phyloP scores from a whole-genome alignment of 768 basidiomycete genomes.

The Trametes meyenii region DNA sequence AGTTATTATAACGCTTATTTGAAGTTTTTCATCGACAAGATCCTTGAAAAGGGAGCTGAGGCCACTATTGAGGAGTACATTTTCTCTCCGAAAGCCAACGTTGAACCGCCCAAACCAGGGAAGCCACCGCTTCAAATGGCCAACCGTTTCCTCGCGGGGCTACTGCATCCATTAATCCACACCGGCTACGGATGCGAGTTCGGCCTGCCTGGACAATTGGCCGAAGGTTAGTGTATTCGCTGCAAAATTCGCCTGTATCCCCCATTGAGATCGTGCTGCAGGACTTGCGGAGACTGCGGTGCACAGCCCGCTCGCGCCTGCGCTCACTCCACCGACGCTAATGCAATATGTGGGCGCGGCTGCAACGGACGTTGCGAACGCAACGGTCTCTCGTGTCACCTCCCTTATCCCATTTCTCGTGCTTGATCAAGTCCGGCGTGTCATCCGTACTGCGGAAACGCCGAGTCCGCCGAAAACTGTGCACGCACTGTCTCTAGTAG shows the following conservation, averaged over 20 bases:
- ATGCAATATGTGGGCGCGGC: slow-evolving; percentile 43
- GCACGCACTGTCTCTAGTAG: slow-evolving; percentile 22
- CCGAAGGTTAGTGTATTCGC: slow-evolving; percentile 49
- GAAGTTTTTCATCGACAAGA: slow-evolving; percentile 49
- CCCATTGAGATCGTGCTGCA: background rate
- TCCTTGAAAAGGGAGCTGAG: slow-evolving; percentile 45
- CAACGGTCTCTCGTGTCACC: slow-evolving; percentile 8
- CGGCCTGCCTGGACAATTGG: slow-evolving; percentile 54
- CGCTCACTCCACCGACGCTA: slow-evolving; percentile 14
- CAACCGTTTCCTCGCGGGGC: slow-evolving; percentile 53
- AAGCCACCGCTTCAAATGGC: slow-evolving; percentile 54
- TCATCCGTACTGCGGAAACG: background rate
- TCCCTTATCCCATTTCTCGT: slow-evolving; percentile 14
- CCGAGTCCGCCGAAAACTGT: background rate
- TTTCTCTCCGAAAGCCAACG: slow-evolving; percentile 43
- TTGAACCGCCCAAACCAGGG: slow-evolving; percentile 18
- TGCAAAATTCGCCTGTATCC: background rate
- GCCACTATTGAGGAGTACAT: slow-evolving; percentile 58
- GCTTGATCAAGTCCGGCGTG: slow-evolving; percentile 8
- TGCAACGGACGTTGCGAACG: slow-evolving; percentile 20
- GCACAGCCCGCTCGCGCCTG: slow-evolving; percentile 10
- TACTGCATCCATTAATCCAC: slow-evolving; percentile 67
- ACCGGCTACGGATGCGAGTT: slow-evolving; percentile 65
- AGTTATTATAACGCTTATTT: slow-evolving; percentile 56
- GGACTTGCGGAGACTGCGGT: slow-evolving; percentile 27